phyloP scores from a whole-genome alignment of 768 basidiomycete species.

The Phaeotremella fagi region DNA sequence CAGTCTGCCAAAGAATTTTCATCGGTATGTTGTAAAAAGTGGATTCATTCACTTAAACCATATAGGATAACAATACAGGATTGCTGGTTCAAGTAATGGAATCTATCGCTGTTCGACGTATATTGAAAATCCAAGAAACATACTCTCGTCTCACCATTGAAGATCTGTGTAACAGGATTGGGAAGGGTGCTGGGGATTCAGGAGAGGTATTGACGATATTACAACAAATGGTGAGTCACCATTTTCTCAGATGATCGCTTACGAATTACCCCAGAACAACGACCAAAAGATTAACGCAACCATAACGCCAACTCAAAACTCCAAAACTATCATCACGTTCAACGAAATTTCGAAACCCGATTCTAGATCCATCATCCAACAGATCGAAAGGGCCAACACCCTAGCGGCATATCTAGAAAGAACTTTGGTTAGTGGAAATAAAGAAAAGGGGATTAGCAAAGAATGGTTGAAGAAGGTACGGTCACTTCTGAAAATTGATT shows the following conservation, averaged over 20 bases:
- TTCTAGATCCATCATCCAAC: background rate
- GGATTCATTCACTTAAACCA: background rate
- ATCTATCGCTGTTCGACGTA: conserved; percentile 22
- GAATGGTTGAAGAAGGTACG: conserved; percentile 32
- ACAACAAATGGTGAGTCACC: conserved; percentile 21
- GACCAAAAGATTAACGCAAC: conserved; percentile 8
- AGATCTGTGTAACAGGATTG: conserved; percentile 23
- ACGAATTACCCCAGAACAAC: background rate
- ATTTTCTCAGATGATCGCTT: background rate
- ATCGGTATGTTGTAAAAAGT: conserved; percentile 16
- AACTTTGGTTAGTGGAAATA: conserved; percentile 12
- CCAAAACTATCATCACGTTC: conserved; percentile 26
- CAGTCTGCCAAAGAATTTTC: conserved; percentile 14
- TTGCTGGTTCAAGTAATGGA: conserved; percentile 29
- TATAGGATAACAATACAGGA: conserved; percentile 37
- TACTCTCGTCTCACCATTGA: conserved; percentile 28
- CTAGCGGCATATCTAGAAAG: conserved; percentile 14
- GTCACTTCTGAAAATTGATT: background rate
- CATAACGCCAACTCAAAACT: background rate
- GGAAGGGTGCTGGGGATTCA: conserved; percentile 3
- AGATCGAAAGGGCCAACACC: conserved; percentile 10
- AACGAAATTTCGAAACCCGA: conserved; percentile 4
- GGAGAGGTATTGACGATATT: conserved; percentile 9
- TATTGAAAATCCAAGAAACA: conserved; percentile 20
- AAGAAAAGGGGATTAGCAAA: conserved; percentile 17